These are phyloP conservation scores for Metschnikowia lunata DNA, from an alignment of 805 yeast species.

Conservation along the genomic window DNA sequence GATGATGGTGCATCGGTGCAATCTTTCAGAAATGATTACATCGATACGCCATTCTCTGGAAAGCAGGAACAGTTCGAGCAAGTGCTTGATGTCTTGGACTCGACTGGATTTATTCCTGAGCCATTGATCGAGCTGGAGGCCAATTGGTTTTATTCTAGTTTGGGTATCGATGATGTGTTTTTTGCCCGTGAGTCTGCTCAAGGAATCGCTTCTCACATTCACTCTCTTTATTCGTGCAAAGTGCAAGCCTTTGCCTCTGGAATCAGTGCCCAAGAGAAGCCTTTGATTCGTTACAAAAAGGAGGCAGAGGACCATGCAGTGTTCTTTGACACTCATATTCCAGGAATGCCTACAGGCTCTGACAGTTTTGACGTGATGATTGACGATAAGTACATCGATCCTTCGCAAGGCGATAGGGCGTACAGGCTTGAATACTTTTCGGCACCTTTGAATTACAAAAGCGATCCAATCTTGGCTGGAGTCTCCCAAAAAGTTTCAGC, in stretches of 20 bases:
- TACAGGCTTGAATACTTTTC: slow-evolving; percentile 78
- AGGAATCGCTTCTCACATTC: slow-evolving; percentile 78
- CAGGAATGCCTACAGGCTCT: slow-evolving; percentile 32
- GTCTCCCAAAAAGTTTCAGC: slow-evolving; percentile 29
- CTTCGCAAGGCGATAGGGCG: slow-evolving; percentile 34
- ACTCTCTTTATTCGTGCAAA: slow-evolving; percentile 88
- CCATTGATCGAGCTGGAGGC: slow-evolving; percentile 80
- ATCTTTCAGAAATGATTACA: slow-evolving; percentile 55
- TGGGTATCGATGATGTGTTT: slow-evolving; percentile 90
- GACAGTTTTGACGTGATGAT: slow-evolving; percentile 63
- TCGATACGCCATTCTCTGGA: slow-evolving; percentile 70
- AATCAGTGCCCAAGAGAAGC: slow-evolving; percentile 45
- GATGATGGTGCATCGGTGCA: slow-evolving; percentile 31
- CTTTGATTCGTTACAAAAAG: slow-evolving; percentile 72
- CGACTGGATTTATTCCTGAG: slow-evolving; percentile 87
- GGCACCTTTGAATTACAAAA: slow-evolving; percentile 50
- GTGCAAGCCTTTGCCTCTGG: slow-evolving; percentile 71
- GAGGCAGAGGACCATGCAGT: slow-evolving; percentile 85
- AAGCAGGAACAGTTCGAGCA: slow-evolving; percentile 74
- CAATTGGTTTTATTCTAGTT: slow-evolving; percentile 78
- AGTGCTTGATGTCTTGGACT: slow-evolving; percentile 77
- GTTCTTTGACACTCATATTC: slow-evolving; percentile 71
- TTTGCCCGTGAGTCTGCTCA: slow-evolving; percentile 81
- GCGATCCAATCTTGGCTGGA: slow-evolving; percentile 44
- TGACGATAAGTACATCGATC: slow-evolving; percentile 77